Evolutionary conservation across 345 rosid genomes (phyloP).

Genomic region (Cardamine occulta): DNA sequence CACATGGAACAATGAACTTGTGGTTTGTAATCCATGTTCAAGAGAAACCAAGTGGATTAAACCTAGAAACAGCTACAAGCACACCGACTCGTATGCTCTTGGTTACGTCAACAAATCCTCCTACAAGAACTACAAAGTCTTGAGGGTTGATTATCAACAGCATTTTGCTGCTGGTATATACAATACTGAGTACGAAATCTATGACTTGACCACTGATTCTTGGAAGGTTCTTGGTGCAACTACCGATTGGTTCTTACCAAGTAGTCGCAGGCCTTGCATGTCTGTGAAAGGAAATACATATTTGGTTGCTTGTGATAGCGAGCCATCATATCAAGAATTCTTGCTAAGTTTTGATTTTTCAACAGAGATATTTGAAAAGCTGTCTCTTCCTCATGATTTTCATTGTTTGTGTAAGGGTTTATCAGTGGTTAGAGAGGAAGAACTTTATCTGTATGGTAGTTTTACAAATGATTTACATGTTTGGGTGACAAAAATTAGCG

Average conservation of each 20-base stretch:
- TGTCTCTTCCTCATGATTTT: not conserved
- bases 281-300: slow-evolving; percentile 2
- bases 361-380: not conserved
- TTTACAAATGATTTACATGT: not conserved
- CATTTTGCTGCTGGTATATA: no score
- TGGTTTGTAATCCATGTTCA: slow-evolving; percentile 11
- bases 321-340: not conserved
- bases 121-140: slow-evolving; percentile 6
- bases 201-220: not conserved
- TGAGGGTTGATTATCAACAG: not conserved
- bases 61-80: not conserved
- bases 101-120: slow-evolving; percentile 1
- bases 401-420: not conserved
- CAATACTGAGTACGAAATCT: not conserved
- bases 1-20: not conserved
- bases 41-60: slow-evolving; percentile 12
- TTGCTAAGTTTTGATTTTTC: slow-evolving; percentile 12
- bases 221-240: not conserved
- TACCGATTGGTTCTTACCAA: not conserved
- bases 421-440: not conserved
- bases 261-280: no score
- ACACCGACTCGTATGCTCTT: not conserved
- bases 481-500: not conserved
- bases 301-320: not conserved
- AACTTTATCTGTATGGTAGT: not conserved